Evolutionary conservation across 768 basidiomycete genomes (phyloP).

Genomic region (Termitomyces sp.): DNA sequence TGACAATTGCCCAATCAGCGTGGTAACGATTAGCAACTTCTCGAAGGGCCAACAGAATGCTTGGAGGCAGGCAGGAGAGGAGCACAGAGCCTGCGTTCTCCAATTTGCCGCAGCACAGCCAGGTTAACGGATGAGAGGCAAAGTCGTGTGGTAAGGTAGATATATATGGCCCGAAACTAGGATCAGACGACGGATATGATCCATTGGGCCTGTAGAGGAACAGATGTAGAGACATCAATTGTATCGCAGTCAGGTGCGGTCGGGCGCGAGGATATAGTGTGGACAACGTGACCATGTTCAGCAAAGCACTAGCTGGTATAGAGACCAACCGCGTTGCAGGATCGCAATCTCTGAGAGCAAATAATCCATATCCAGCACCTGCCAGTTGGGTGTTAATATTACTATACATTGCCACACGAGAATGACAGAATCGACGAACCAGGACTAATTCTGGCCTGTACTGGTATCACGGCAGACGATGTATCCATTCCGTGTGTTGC

Average conservation of each 20-base stretch:
- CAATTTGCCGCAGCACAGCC: slow-evolving; percentile 40
- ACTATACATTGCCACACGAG: background rate
- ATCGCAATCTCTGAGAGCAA: slow-evolving; percentile 38
- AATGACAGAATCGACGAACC: slow-evolving; percentile 36
- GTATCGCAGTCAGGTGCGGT: slow-evolving; percentile 53
- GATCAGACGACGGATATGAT: slow-evolving; percentile 44
- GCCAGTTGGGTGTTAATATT: background rate
- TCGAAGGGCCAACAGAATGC: slow-evolving; percentile 35
- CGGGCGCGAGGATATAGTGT: slow-evolving; percentile 47
- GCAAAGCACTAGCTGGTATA: slow-evolving; percentile 64
- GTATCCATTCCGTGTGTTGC: slow-evolving; percentile 42
- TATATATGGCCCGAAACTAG: slow-evolving; percentile 72
- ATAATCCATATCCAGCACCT: slow-evolving; percentile 74
- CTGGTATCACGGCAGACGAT: slow-evolving; percentile 33
- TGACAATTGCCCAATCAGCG: slow-evolving; percentile 55
- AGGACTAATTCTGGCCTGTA: slow-evolving; percentile 48
- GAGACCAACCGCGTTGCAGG: slow-evolving; percentile 59
- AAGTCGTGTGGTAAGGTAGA: slow-evolving; percentile 73
- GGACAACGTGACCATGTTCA: slow-evolving; percentile 70
- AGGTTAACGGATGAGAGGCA: slow-evolving; percentile 77
- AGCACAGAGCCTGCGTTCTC: slow-evolving; percentile 23
- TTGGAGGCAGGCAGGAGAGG: slow-evolving; percentile 45
- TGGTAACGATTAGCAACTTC: slow-evolving; percentile 45
- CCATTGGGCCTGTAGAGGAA: slow-evolving; percentile 54
- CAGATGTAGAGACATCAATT: slow-evolving; percentile 80